phyloP scores from a whole-genome alignment of 495 filamentous ascomycete genomes.

The Hypomontagnella monticulosa region DNA sequence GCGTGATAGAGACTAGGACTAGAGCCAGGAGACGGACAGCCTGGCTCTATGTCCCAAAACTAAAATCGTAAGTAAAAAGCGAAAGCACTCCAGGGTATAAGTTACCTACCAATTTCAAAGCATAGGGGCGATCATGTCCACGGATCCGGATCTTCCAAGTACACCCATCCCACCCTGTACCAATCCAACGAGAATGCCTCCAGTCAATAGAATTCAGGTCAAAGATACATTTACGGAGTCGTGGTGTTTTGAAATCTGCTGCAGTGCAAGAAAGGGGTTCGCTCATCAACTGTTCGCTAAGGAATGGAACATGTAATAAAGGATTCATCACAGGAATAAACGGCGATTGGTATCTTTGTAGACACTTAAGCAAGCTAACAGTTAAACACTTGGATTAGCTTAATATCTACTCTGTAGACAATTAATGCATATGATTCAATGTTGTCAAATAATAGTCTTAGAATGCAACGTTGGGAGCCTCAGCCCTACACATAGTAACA shows the following conservation, averaged over 20 bases:
- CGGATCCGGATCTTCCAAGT: conserved; percentile 17
- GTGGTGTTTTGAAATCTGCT: conserved; percentile 13
- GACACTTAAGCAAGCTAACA: too few relatives aligned
- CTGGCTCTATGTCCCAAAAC: conserved; percentile 16
- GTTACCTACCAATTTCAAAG: conserved; percentile 11
- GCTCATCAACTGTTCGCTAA: too few relatives aligned
- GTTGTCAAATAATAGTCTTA: too few relatives aligned
- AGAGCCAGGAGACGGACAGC: neutral
- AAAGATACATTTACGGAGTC: conserved; percentile 8
- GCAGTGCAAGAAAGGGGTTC: conserved; percentile 3
- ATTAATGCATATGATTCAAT: too few relatives aligned
- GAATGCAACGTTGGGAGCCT: too few relatives aligned
- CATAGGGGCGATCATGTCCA: conserved; percentile 1
- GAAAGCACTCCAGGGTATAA: neutral
- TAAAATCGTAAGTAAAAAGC: conserved; percentile 8
- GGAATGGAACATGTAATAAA: too few relatives aligned
- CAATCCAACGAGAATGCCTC: conserved; percentile 1
- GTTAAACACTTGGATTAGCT: too few relatives aligned
- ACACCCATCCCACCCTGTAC: conserved; percentile 5
- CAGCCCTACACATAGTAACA: too few relatives aligned
- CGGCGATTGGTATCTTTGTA: too few relatives aligned
- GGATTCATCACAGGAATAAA: too few relatives aligned
- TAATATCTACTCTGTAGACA: too few relatives aligned
- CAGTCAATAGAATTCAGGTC: conserved; percentile 14
- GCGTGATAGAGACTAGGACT: too few relatives aligned